Conservation (phyloP, 177 flowering plant genomes). For the Vitis hybrid region DNA sequence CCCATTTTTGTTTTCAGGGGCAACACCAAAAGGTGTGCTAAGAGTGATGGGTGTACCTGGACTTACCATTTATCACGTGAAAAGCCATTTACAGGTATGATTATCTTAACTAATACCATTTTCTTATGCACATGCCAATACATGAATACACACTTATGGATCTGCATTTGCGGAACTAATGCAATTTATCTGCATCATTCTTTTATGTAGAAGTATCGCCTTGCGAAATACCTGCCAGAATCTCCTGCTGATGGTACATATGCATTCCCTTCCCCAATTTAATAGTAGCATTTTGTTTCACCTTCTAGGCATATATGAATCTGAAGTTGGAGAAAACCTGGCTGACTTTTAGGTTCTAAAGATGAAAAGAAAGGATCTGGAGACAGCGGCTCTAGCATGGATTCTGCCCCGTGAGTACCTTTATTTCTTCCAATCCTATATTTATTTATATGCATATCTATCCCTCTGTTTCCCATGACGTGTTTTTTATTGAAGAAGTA, state of each 20-base stretch:
- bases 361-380: conserved; percentile 63
- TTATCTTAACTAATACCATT: neutral
- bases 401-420: conserved; percentile 60
- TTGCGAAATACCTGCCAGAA: conserved; percentile 69
- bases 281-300: neutral
- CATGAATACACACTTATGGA: neutral
- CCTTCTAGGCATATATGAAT: neutral
- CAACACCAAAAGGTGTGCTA: conserved; percentile 77
- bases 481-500: too few relatives aligned
- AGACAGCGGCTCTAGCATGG: conserved; percentile 49
- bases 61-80: conserved; percentile 73
- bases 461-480: neutral
- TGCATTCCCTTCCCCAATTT: neutral
- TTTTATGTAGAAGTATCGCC: conserved; percentile 57
- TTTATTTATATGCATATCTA: neutral
- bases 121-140: neutral
- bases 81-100: conserved; percentile 72
- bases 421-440: neutral
- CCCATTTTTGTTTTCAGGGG: conserved; percentile 40
- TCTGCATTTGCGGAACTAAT: neutral
- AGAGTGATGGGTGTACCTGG: conserved; percentile 83
- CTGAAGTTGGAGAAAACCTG: conserved; percentile 7
- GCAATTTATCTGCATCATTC: conserved; percentile 1
- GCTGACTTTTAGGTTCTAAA: conserved; percentile 39
- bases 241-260: conserved; percentile 55